Evolutionary conservation across 106 monocot species (phyloP).

Genomic region (Apostasia shenzhenica): DNA sequence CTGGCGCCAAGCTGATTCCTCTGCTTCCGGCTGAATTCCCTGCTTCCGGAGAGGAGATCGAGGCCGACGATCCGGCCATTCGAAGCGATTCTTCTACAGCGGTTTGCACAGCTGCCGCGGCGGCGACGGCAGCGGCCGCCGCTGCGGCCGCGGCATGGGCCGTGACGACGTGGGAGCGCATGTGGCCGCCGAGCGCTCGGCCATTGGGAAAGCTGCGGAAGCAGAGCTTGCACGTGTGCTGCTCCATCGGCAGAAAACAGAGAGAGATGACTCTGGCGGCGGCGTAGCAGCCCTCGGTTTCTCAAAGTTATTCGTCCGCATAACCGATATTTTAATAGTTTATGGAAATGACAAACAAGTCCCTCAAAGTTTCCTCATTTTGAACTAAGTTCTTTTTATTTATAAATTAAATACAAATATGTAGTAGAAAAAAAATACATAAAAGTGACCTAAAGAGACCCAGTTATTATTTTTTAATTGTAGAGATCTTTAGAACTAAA

Average conservation of each 20-base stretch:
- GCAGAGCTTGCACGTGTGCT: constrained; percentile 47
- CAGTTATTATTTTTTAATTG: too few relatives aligned
- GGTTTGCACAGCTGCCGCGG: not conserved
- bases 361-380: too few relatives aligned
- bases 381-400: too few relatives aligned
- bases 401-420: too few relatives aligned
- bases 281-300: not conserved
- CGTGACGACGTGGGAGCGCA: constrained; percentile 36
- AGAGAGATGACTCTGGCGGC: not conserved
- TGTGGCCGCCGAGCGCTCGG: constrained; percentile 44
- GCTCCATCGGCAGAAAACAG: constrained; percentile 13
- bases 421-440: too few relatives aligned
- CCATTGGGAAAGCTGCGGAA: constrained; percentile 37
- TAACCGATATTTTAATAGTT: too few relatives aligned
- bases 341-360: too few relatives aligned
- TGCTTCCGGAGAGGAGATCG: constrained; percentile 12
- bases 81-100: too few relatives aligned
- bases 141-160: not conserved
- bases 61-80: constrained; percentile 23
- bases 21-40: not conserved
- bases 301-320: too few relatives aligned
- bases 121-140: not conserved
- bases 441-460: too few relatives aligned
- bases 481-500: too few relatives aligned
- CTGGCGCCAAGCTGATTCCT: constrained; percentile 17